Base-by-base conservation (phyloP, 164 flowering plant species). In the Magnolia officinalis region DNA sequence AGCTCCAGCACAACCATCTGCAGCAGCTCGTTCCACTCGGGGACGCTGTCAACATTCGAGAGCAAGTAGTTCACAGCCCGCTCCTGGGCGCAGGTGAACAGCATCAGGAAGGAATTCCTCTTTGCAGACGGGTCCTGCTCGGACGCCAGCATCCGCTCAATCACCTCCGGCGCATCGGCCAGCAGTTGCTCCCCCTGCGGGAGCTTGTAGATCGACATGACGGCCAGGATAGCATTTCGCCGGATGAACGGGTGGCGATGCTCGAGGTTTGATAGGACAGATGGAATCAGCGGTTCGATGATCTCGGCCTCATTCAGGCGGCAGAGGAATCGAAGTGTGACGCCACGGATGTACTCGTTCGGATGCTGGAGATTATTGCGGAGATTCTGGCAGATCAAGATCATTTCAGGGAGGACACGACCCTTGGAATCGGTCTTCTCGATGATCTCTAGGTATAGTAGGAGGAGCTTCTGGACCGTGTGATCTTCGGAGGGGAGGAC, bases 1-100 rank as follows among this genome's bases (percentile, higher is more conserved):
- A 96, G 83, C 77, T 96, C 99, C 85, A 94, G 75, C 11, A 94
- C 96, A 71, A 96, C 97, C 98, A 96, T 91, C 87, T 96, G 99
- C 59, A 94, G 87, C 82, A 83, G 83, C 80, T 92, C 97, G 16
- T 92, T 94, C 99, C 98, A 96, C 24, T 92, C 94, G 11, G 83
- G 78, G 11, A 96, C 84, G 74, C 83, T 85, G 63, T 91, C 98
- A 45, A 84, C 83, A 78, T 91, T 80, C 16, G 84, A 78, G 50
- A 91, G 80, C 0, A 93, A 86, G 73, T 88, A 91, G 73, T 82
- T 85, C 1, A 91, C 74, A 0, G 95, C 95, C 7, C 88, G 84
- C 24, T 93, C 97, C 72, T 91, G 92, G 2, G 88, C 89, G 76
- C 94, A 93, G 63, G 75, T 86, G 63, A 93, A 93, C 51, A 93